Conservation (phyloP, 2,329 filamentous ascomycete genomes). For the Ophiostoma sp. region DNA sequence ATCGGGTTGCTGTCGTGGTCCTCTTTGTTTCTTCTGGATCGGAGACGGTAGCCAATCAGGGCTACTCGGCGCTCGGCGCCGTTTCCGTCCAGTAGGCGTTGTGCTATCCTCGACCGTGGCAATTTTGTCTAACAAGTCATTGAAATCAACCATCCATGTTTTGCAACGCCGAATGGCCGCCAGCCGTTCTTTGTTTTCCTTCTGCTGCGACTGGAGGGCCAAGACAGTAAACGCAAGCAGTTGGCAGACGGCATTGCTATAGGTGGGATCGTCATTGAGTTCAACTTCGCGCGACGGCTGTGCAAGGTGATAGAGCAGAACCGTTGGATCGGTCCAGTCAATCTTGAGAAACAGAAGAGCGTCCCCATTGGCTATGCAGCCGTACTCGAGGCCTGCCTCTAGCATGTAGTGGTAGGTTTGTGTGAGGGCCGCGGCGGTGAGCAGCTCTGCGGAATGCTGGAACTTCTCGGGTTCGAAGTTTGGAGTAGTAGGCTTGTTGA, state of each 20-base stretch:
- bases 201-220: conserved; percentile 26
- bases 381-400: conserved; percentile 40
- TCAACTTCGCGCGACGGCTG: background rate
- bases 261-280: background rate
- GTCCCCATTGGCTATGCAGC: conserved; percentile 40
- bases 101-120: background rate
- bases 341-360: conserved; percentile 40
- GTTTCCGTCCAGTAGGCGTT: conserved; percentile 5
- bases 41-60: conserved; percentile 18
- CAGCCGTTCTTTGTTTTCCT: conserved; percentile 27
- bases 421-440: conserved; percentile 39
- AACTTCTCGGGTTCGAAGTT: conserved; percentile 21
- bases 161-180: background rate
- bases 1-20: background rate
- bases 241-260: conserved; percentile 31
- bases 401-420: conserved; percentile 49
- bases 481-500: conserved; percentile 29
- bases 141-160: background rate
- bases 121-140: background rate
- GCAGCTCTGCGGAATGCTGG: conserved; percentile 20
- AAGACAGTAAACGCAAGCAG: conserved; percentile 32
- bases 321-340: conserved; percentile 27
- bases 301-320: conserved; percentile 29
- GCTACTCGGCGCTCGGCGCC: conserved; percentile 21
- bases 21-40: conserved; percentile 8